A percentile compares a stretch with the other conserved stretches of the same genome.
Evolutionary conservation across 2,329 filamentous ascomycete genomes (phyloP).

Genomic region (Aspergillus transmontanensis): DNA sequence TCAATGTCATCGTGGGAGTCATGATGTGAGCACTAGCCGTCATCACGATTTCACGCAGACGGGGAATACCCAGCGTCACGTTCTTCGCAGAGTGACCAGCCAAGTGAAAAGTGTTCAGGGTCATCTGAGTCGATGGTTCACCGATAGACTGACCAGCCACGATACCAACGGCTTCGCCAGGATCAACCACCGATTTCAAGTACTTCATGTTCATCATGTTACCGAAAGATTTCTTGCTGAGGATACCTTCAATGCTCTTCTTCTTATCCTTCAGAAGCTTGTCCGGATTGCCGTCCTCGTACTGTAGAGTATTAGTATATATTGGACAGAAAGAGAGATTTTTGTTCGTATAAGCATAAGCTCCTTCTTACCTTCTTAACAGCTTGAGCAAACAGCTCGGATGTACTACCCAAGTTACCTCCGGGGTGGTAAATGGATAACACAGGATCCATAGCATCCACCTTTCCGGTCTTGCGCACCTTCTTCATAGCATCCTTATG

Average conservation of each 20-base stretch:
- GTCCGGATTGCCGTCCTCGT: slow-evolving; percentile 74
- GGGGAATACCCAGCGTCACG: slow-evolving; percentile 96
- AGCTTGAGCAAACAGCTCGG: slow-evolving; percentile 77
- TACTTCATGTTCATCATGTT: slow-evolving; percentile 90
- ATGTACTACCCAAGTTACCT: slow-evolving; percentile 80
- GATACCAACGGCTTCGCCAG: slow-evolving; percentile 94
- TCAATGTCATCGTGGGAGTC: slow-evolving; percentile 75
- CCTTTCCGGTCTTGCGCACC: slow-evolving; percentile 70
- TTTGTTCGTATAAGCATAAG: slow-evolving; percentile 21
- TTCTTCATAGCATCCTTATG: slow-evolving; percentile 74
- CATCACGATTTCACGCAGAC: slow-evolving; percentile 97
- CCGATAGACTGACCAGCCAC: slow-evolving; percentile 95
- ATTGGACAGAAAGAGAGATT: neutral
- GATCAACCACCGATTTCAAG: slow-evolving; percentile 85
- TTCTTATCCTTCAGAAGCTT: slow-evolving; percentile 63
- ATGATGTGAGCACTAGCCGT: slow-evolving; percentile 87
- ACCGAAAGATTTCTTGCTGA: slow-evolving; percentile 73
- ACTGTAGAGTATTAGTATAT: slow-evolving; percentile 48
- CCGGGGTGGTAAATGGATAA: slow-evolving; percentile 73
- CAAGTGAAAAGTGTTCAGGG: slow-evolving; percentile 98
- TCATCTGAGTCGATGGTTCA: slow-evolving; percentile 99
- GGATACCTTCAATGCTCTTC: slow-evolving; percentile 45
- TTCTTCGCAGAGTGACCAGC: slow-evolving; percentile 98
- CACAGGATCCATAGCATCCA: slow-evolving; percentile 73
- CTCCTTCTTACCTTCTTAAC: slow-evolving; percentile 59